Evolutionary conservation across 164 flowering plant species (phyloP), one percentile per base, ranked within the genome.

Genomic region (Buxus sempervirens): DNA sequence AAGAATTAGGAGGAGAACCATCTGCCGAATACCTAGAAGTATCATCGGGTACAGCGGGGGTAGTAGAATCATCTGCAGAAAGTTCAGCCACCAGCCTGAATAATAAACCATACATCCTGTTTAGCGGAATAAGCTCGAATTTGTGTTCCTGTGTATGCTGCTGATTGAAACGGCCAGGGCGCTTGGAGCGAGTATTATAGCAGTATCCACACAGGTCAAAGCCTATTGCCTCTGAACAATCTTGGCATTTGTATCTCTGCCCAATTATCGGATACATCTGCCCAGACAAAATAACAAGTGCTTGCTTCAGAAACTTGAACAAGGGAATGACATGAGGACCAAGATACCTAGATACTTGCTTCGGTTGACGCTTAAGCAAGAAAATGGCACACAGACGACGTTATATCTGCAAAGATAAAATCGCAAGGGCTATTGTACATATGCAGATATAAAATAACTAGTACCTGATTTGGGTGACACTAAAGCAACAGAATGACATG

Each of bases 81-180:
- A 51, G 64, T 27, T 56, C 67, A 28, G 53, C 26, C 19, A 73
- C 62, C 60, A 66, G 25, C 54, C 66, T 69, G 28, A 49, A 24
- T 76, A 66, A 15, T 16, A 70, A 2, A 42, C 23, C 63, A 16
- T 0, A 75, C 16, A 28, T 2, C 2, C 2, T 14, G 0, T 23
- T 9, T 18, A 68, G 9, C 12, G 12, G 66, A 25, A 75, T 58
- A 26, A 66, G 77, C 78, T 78, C 77, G 70, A 93, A 83, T 69
- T 62, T 75, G 81, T 94, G 98, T 7, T 87, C 92, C 21, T 85
- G 76, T 19, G 78, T 90, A 73, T 94, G 98, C 71, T 87, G 88
- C 80, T 94, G 98, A 77, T 91, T 94, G 72, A 94, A 94, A 61
- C 95, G 81, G 12, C 98, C 98, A 12, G 95, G 93, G 66, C 79